These are phyloP conservation scores for Daldinia bambusicola DNA, from an alignment of 495 filamentous ascomycete genomes.

Conservation along the genomic window DNA sequence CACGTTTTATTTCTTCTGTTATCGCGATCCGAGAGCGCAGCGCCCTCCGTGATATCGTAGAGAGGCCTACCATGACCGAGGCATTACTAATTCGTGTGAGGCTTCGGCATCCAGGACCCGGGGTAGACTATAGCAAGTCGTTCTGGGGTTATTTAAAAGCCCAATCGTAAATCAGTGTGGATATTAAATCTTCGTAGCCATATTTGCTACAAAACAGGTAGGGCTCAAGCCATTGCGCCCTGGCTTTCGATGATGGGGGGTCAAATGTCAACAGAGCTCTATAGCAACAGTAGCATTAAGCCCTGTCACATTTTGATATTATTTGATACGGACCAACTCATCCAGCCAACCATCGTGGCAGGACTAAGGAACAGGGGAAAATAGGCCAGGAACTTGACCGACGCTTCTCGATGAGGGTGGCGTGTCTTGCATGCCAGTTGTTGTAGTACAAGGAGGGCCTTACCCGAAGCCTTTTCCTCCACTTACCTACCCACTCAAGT, in stretches of 20 bases:
- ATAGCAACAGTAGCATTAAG: conserved; percentile 31
- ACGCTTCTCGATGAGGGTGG: conserved; percentile 39
- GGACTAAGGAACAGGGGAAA: conserved; percentile 21
- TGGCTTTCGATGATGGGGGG: conserved; percentile 14
- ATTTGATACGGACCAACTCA: conserved; percentile 33
- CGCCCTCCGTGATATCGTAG: conserved; percentile 2
- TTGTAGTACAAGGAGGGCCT: conserved; percentile 40
- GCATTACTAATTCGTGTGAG: conserved; percentile 11
- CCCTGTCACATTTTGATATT: conserved; percentile 39
- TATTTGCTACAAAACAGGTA: conserved; percentile 20
- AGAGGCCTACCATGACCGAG: conserved; percentile 1
- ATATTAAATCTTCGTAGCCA: conserved; percentile 8
- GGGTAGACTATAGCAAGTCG: not conserved
- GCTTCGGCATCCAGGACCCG: conserved; percentile 8
- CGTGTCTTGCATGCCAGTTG: conserved; percentile 38
- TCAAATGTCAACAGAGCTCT: conserved; percentile 20
- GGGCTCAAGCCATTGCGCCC: conserved; percentile 34
- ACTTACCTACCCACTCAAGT: conserved; percentile 33
- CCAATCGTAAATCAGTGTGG: not conserved
- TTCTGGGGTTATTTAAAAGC: not conserved
- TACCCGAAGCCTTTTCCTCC: conserved; percentile 42
- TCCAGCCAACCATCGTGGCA: conserved; percentile 27
- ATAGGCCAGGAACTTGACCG: conserved; percentile 37
- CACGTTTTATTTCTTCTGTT: conserved; percentile 14
- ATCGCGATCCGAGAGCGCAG: conserved; percentile 2